Percentiles rank a stretch among this genome's conserved stretches.
Evolutionary conservation across 345 rosid species (phyloP).

Genomic region (Eucalyptus coolabah): DNA sequence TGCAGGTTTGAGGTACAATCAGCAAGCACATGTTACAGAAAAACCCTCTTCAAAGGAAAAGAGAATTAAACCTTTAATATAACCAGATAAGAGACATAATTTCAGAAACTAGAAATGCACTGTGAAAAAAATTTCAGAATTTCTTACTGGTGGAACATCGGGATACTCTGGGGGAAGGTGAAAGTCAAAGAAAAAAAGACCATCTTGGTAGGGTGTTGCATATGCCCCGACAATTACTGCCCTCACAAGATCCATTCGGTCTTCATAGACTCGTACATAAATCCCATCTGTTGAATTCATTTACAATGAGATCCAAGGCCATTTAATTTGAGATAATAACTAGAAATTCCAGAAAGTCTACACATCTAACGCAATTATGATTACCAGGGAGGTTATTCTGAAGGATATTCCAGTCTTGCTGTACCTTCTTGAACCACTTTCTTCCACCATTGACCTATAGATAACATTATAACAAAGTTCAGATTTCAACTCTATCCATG

Average conservation of each 20-base stretch:
- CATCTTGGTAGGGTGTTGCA: conserved; percentile 99
- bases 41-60: neutral
- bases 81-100: neutral
- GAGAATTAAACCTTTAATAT: neutral
- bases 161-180: conserved; percentile 88
- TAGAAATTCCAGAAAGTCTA: neutral
- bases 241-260: conserved; percentile 89
- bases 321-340: neutral
- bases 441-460: conserved; percentile 65
- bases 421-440: conserved; percentile 91
- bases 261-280: conserved; percentile 83
- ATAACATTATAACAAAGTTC: neutral
- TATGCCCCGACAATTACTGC: conserved; percentile 89
- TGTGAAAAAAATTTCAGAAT: neutral
- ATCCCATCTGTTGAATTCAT: conserved; percentile 52
- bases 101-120: neutral
- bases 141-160: conserved; percentile 74
- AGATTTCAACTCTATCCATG: neutral
- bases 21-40: neutral
- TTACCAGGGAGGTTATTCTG: conserved; percentile 96
- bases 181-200: conserved; percentile 95
- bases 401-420: conserved; percentile 96
- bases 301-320: neutral
- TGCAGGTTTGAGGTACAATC: conserved; percentile 18
- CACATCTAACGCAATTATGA: neutral